These are phyloP conservation scores for Globisporangium abappressorium DNA, from an alignment of 352 stramenopile species.

Conservation along the genomic window DNA sequence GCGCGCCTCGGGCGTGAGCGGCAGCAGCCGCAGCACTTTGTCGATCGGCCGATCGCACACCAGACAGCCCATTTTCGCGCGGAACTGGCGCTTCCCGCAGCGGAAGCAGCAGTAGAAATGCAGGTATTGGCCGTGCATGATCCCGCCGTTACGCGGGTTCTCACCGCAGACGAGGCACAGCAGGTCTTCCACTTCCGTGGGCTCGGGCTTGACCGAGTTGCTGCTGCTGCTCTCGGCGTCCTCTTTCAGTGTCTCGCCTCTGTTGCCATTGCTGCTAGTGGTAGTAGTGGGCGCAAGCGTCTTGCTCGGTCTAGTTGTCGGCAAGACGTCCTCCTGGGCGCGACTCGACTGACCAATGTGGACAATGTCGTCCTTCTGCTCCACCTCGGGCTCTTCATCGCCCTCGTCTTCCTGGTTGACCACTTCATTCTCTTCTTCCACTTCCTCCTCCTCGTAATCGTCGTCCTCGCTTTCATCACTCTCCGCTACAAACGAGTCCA, in stretches of 20 bases:
- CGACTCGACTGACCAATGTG: neutral
- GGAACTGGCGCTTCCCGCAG: conserved; percentile 67
- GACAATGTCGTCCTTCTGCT: conserved; percentile 1
- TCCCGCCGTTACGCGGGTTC: conserved; percentile 54
- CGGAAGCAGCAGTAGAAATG: conserved; percentile 82
- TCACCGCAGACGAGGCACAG: conserved; percentile 65
- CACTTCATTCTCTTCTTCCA: conserved; percentile 21
- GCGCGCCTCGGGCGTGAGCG: conserved; percentile 52
- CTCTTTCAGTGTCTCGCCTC: neutral
- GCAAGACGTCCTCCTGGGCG: neutral
- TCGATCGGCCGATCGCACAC: conserved; percentile 83
- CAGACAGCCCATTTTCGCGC: conserved; percentile 49
- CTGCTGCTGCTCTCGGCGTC: neutral
- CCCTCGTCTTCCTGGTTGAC: neutral
- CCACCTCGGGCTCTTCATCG: conserved; percentile 6
- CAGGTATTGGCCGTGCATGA: conserved; percentile 78
- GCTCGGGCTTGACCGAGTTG: neutral
- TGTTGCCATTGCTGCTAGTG: neutral
- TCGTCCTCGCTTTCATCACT: conserved; percentile 46
- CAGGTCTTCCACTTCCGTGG: conserved; percentile 44
- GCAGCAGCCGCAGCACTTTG: conserved; percentile 65
- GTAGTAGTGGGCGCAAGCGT: neutral
- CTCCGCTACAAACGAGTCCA: conserved; percentile 63
- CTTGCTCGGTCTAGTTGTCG: neutral
- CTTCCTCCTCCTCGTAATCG: conserved; percentile 34